Evolutionary conservation across 164 flowering plant genomes (phyloP).

Genomic region (Chimonanthus salicifolius): DNA sequence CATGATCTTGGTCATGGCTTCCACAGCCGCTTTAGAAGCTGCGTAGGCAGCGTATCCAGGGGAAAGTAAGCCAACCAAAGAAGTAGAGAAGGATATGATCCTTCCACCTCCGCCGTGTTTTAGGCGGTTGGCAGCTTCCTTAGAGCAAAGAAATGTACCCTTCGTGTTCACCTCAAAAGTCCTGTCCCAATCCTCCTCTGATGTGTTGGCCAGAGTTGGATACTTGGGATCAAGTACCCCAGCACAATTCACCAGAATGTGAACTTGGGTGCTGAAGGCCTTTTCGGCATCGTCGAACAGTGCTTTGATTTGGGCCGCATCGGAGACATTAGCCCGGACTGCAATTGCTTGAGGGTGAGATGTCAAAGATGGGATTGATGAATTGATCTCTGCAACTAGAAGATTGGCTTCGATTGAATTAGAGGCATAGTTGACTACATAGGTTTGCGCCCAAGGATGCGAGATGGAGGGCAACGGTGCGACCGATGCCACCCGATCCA

Average conservation of each 20-base stretch:
- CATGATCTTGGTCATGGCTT: slow-evolving; percentile 48
- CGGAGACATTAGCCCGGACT: slow-evolving; percentile 47
- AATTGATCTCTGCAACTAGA: slow-evolving; percentile 23
- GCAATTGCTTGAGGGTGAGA: slow-evolving; percentile 32
- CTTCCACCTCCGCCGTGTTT: slow-evolving; percentile 54
- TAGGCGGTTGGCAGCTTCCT: slow-evolving; percentile 47
- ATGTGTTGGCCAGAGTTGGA: slow-evolving; percentile 37
- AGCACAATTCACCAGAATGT: slow-evolving; percentile 57
- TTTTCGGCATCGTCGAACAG: slow-evolving; percentile 51
- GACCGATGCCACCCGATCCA: slow-evolving; percentile 51
- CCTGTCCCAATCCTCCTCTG: slow-evolving; percentile 40
- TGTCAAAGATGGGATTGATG: slow-evolving; percentile 5
- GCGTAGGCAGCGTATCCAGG: slow-evolving; percentile 42
- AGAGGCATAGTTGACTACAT: slow-evolving; percentile 38
- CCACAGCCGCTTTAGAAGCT: slow-evolving; percentile 63
- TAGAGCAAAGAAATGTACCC: slow-evolving; percentile 46
- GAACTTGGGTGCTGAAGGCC: slow-evolving; percentile 26
- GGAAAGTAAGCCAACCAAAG: slow-evolving; percentile 28
- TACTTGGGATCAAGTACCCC: slow-evolving; percentile 41
- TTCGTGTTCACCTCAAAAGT: slow-evolving; percentile 39
- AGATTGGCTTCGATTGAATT: slow-evolving; percentile 23
- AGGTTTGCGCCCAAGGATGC: slow-evolving; percentile 43
- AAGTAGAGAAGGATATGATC: slow-evolving; percentile 37
- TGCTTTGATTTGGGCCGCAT: slow-evolving; percentile 36
- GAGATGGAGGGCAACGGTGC: slow-evolving; percentile 37